These are phyloP conservation scores for Aspergillaceae sp. DNA, from an alignment of 2,329 filamentous ascomycete genomes.

Conservation along the genomic window DNA sequence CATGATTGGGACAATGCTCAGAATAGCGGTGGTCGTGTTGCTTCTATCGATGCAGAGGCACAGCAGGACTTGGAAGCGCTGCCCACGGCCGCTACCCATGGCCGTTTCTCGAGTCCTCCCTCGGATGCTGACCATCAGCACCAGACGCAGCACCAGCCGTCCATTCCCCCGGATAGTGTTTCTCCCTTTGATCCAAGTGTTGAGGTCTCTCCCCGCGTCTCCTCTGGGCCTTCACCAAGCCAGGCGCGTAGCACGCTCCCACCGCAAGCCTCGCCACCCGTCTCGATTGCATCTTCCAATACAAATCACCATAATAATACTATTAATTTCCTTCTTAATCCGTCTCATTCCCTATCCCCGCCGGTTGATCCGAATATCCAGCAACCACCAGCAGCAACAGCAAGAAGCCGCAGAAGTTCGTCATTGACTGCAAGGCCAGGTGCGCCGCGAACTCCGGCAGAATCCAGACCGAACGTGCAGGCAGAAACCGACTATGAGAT, in stretches of 20 bases:
- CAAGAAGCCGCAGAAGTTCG: conserved; percentile 17
- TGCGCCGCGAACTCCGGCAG: conserved; percentile 12
- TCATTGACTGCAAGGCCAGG: conserved; percentile 20
- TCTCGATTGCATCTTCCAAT: conserved; percentile 31
- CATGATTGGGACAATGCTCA: conserved; percentile 23
- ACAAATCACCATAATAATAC: conserved; percentile 32
- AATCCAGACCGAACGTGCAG: conserved; percentile 18
- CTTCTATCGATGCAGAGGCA: conserved; percentile 28
- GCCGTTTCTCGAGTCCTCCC: conserved; percentile 25
- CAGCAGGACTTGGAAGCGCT: conserved; percentile 46
- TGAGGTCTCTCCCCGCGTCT: conserved; percentile 11
- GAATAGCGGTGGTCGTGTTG: conserved; percentile 13
- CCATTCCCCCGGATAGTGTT: conserved; percentile 12
- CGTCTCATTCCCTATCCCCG: conserved; percentile 35
- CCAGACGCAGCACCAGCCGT: conserved; percentile 1
- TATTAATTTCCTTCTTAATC: conserved; percentile 50
- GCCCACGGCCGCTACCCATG: conserved; percentile 43
- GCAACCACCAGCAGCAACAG: conserved; percentile 4
- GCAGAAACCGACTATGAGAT: conserved; percentile 47
- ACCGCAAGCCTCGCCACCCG: conserved; percentile 34
- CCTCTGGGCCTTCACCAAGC: conserved; percentile 26
- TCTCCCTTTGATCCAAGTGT: conserved; percentile 10
- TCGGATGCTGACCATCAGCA: conserved; percentile 18
- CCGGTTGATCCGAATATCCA: conserved; percentile 37
- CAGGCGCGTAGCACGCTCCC: conserved; percentile 25